phyloP scores from a whole-genome alignment of 495 filamentous ascomycete species.

The Elaphomyces granulatus region DNA sequence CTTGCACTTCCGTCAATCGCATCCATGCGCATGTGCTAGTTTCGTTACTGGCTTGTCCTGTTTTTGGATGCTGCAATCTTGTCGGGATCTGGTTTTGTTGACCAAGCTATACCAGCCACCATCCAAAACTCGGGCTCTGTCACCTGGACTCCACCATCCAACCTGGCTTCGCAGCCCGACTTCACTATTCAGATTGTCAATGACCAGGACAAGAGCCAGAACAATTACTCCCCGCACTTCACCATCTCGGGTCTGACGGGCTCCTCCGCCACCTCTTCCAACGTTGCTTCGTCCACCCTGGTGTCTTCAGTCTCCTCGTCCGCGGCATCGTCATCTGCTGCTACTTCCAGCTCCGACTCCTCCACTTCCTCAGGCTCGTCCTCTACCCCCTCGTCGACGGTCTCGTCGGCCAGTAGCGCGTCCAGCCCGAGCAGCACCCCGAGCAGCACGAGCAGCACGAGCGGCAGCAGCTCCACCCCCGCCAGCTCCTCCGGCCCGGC shows the following conservation, averaged over 20 bases:
- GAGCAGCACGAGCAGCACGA: conserved; percentile 7
- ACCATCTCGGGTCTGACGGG: conserved; percentile 35
- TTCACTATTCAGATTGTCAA: conserved; percentile 47
- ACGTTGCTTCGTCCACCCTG: conserved; percentile 10
- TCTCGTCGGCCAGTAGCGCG: conserved; percentile 8
- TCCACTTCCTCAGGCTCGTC: conserved; percentile 22
- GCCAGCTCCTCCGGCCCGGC: conserved; percentile 4
- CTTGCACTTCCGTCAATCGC: conserved; percentile 2
- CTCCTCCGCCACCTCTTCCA: conserved; percentile 19
- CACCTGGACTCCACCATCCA: conserved; percentile 37
- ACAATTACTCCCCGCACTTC: conserved; percentile 49
- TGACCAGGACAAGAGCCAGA: conserved; percentile 25
- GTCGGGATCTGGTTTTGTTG: no score
- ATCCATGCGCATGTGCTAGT: not conserved
- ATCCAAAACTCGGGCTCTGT: conserved; percentile 43
- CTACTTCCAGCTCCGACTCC: conserved; percentile 29
- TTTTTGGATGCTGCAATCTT: no score
- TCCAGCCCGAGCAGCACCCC: conserved; percentile 4
- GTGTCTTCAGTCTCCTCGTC: conserved; percentile 8
- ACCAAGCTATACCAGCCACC: conserved; percentile 23
- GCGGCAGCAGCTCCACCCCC: conserved; percentile 5
- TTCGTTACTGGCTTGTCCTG: no score
- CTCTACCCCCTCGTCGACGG: conserved; percentile 9
- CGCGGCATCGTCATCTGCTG: conserved; percentile 38
- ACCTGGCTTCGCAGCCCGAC: conserved; percentile 30